Percentiles rank a stretch among this genome's conserved stretches.
Conservation (phyloP, 305 asterid species). For the Fraxinus ornus region DNA sequence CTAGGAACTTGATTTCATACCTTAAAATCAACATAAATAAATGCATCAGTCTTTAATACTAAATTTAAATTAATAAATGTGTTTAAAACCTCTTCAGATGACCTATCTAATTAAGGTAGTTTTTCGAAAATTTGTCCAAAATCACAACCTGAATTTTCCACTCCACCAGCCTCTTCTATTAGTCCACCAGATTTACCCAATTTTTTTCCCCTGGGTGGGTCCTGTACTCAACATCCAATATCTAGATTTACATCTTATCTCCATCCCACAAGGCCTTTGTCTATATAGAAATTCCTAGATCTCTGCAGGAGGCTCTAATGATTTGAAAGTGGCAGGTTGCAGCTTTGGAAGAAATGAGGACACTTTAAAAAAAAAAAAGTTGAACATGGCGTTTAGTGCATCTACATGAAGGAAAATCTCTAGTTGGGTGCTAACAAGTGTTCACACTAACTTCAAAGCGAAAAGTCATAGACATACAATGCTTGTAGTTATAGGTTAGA, state of each 20-base stretch:
- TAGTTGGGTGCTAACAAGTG: background rate
- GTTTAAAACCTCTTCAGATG: background rate
- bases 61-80: background rate
- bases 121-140: background rate
- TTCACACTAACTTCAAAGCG: background rate
- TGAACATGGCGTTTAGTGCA: background rate
- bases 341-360: background rate
- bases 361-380: background rate
- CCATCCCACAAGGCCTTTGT: background rate
- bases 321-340: background rate
- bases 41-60: background rate
- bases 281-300: background rate
- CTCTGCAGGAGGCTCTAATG: background rate
- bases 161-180: background rate
- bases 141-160: background rate
- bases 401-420: background rate
- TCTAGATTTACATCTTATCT: background rate
- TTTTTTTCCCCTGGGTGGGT: background rate
- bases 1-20: constrained; percentile 82
- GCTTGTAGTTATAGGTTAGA: background rate
- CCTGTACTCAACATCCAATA: background rate
- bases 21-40: constrained; percentile 31
- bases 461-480: background rate
- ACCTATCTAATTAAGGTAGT: background rate
- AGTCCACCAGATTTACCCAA: background rate